Percentiles rank a stretch among this genome's conserved stretches.
Evolutionary conservation across 2,329 filamentous ascomycete species (phyloP).

Genomic region (Karstenula rhodostoma): DNA sequence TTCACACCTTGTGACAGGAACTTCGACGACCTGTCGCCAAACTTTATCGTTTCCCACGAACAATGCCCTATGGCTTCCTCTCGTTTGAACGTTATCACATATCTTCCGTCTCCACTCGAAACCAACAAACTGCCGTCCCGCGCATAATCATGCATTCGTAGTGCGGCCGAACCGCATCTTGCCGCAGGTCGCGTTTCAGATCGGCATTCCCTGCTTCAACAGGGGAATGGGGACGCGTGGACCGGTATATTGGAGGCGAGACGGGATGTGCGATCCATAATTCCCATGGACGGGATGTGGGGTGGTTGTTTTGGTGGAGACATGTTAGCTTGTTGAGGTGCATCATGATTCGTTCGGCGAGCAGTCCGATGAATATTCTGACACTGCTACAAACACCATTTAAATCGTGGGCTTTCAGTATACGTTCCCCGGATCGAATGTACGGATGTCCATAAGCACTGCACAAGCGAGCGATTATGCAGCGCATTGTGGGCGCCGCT

Average conservation of each 20-base stretch:
- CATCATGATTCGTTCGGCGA: not conserved
- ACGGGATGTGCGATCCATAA: not conserved
- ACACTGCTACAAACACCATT: not conserved
- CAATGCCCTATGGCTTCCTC: not conserved
- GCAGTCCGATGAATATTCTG: not conserved
- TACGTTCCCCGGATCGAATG: not conserved
- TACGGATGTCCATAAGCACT: not conserved
- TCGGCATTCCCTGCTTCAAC: constrained; percentile 4
- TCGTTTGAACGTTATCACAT: not conserved
- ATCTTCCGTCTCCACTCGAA: not conserved
- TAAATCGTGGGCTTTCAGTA: not conserved
- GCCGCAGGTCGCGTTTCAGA: constrained; percentile 18
- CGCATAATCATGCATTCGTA: constrained; percentile 4
- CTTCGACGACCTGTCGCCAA: not conserved
- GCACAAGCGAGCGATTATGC: not conserved
- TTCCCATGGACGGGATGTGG: not conserved
- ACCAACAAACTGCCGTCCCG: not conserved
- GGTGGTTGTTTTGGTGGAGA: not conserved
- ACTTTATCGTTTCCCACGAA: not conserved
- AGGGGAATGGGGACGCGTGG: not conserved
- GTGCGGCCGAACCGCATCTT: constrained; percentile 14
- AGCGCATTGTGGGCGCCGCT: not conserved
- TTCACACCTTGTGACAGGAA: not conserved
- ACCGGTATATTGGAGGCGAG: not conserved
- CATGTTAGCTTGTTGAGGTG: not conserved